Conservation (phyloP, 192 early-diverging fungal species). For the Backusella tarrabulga region DNA sequence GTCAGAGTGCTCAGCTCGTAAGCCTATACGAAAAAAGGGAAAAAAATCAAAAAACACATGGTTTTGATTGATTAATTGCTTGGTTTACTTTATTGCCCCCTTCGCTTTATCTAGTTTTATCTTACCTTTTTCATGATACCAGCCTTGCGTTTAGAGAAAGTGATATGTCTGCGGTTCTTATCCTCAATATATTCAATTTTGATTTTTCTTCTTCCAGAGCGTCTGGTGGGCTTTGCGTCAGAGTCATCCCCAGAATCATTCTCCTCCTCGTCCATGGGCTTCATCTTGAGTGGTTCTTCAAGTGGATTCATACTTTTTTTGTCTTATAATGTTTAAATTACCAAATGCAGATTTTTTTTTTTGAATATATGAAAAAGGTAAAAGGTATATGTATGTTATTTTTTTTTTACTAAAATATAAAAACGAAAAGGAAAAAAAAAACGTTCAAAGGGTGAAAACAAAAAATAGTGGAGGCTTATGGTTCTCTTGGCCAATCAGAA, state of each 20-base stretch:
- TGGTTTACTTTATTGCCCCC: not conserved
- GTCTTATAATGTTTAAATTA: constrained; percentile 2
- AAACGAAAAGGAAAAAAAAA: constrained; percentile 1
- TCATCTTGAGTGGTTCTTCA: constrained; percentile 3
- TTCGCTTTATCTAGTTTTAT: not conserved
- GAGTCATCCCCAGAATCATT: constrained; percentile 66
- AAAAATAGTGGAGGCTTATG: not conserved
- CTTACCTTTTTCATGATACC: constrained; percentile 96
- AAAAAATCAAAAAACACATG: not conserved
- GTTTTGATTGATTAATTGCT: not conserved
- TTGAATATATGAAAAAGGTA: not conserved
- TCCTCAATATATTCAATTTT: constrained; percentile 95
- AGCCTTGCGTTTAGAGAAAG: constrained; percentile 91
- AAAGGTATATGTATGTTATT: not conserved
- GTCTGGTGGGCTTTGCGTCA: constrained; percentile 55
- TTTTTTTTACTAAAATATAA: not conserved
- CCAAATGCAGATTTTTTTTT: not conserved
- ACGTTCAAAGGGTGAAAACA: not conserved
- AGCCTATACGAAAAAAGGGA: constrained; percentile 46
- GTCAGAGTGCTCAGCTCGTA: constrained; percentile 92
- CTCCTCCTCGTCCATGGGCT: constrained; percentile 18
- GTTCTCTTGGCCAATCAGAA: not conserved
- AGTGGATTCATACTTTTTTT: not conserved
- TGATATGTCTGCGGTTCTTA: constrained; percentile 88
- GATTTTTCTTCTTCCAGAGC: constrained; percentile 86